phyloP scores from a whole-genome alignment of 2,329 filamentous ascomycete genomes.

The Ophiostoma sp. region DNA sequence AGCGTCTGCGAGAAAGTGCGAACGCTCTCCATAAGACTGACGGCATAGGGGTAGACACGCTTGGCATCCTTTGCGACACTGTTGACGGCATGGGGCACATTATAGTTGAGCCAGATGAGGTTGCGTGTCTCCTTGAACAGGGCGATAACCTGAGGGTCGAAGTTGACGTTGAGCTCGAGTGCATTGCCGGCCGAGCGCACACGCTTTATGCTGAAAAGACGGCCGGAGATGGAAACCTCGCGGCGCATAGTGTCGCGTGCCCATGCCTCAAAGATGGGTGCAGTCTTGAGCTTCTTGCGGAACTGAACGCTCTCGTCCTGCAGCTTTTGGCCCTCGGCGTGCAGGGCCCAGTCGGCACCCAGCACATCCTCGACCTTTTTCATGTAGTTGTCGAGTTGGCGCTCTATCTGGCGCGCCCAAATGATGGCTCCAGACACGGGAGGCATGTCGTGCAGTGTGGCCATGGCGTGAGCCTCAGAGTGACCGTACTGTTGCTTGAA shows the following conservation, averaged over 20 bases:
- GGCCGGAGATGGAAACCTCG: slow-evolving; percentile 85
- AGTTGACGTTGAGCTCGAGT: slow-evolving; percentile 88
- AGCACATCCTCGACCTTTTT: slow-evolving; percentile 98
- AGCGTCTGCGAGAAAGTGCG: slow-evolving; percentile 85
- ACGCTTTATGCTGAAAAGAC: slow-evolving; percentile 82
- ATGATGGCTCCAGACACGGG: slow-evolving; percentile 96
- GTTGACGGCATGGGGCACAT: slow-evolving; percentile 88
- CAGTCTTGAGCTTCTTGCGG: slow-evolving; percentile 90
- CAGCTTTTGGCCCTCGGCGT: slow-evolving; percentile 90
- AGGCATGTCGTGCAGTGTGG: slow-evolving; percentile 88
- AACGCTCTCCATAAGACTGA: slow-evolving; percentile 98
- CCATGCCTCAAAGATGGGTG: slow-evolving; percentile 94
- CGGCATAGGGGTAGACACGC: slow-evolving; percentile 93
- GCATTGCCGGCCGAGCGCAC: slow-evolving; percentile 87
- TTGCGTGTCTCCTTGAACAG: slow-evolving; percentile 98
- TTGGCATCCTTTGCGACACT: slow-evolving; percentile 99
- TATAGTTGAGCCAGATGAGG: slow-evolving; percentile 88
- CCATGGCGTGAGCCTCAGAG: slow-evolving; percentile 97
- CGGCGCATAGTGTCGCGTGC: slow-evolving; percentile 80
- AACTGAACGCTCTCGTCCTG: slow-evolving; percentile 89
- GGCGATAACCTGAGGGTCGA: slow-evolving; percentile 93
- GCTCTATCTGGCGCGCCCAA: slow-evolving; percentile 94
- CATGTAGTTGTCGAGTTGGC: slow-evolving; percentile 94
- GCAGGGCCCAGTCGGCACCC: slow-evolving; percentile 88
- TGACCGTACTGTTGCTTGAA: slow-evolving; percentile 99